Evolutionary conservation across 768 basidiomycete genomes (phyloP).

Genomic region (Candolleomyces aberdarensis): DNA sequence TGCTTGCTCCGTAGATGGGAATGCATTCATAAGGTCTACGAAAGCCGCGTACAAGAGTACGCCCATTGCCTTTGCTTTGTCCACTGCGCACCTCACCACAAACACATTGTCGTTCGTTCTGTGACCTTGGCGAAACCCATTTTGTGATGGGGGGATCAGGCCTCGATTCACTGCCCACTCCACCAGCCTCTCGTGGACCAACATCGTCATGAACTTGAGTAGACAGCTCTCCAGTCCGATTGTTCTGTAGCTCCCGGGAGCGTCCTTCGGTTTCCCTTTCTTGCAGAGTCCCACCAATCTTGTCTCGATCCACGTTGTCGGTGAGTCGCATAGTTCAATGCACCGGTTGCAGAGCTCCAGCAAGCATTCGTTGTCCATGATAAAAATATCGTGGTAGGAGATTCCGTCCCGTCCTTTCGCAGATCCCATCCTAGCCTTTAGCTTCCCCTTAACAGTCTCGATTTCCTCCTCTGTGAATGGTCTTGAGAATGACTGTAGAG

Average conservation of each 20-base stretch:
- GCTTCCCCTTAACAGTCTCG: background rate
- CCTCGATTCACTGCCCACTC: conserved; percentile 15
- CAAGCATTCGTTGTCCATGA: background rate
- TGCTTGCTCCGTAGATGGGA: conserved; percentile 29
- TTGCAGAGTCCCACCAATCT: conserved; percentile 5
- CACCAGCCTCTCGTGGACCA: conserved; percentile 17
- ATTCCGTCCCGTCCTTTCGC: background rate
- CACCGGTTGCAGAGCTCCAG: background rate
- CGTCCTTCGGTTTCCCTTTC: conserved; percentile 12
- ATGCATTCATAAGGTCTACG: conserved; percentile 29
- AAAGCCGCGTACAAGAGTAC: conserved; percentile 18
- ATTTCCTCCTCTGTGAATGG: background rate
- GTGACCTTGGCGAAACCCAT: conserved; percentile 23
- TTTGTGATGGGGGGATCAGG: conserved; percentile 26
- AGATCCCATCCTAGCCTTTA: background rate
- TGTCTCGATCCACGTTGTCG: background rate
- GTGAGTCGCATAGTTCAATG: background rate
- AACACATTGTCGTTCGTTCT: conserved; percentile 10
- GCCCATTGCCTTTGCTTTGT: conserved; percentile 13
- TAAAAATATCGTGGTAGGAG: background rate
- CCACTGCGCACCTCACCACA: conserved; percentile 19
- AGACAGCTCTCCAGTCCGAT: conserved; percentile 19
- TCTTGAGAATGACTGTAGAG: background rate
- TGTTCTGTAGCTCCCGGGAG: conserved; percentile 14
- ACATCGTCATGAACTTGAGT: conserved; percentile 20